A percentile compares a stretch with the other conserved stretches of the same genome.
Conservation (phyloP, 257 asterid species). For the Fraxinus excelsior region DNA sequence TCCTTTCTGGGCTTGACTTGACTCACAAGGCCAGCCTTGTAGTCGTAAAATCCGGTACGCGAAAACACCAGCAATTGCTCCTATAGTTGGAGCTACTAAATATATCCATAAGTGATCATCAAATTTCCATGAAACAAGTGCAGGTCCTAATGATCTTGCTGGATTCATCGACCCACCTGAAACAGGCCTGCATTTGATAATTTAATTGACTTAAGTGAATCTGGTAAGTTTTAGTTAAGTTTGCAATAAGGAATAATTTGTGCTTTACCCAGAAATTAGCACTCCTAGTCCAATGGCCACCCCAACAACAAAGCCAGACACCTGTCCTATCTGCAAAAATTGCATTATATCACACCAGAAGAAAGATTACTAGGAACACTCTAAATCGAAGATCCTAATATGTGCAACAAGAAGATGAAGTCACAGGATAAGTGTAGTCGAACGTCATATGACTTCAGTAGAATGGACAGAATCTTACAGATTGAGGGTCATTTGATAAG, state of each 20-base stretch:
- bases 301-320: slow-evolving; percentile 76
- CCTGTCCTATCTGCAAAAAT: slow-evolving; percentile 40
- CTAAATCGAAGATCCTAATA: background rate
- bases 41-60: slow-evolving; percentile 63
- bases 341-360: background rate
- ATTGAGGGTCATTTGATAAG: slow-evolving; percentile 43
- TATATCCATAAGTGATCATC: slow-evolving; percentile 70
- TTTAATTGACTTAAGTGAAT: background rate
- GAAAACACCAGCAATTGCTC: slow-evolving; percentile 66
- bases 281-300: slow-evolving; percentile 79
- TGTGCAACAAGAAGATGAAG: too few relatives aligned
- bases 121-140: slow-evolving; percentile 69
- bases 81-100: slow-evolving; percentile 68
- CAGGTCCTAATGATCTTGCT: slow-evolving; percentile 94
- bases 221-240: background rate
- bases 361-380: background rate
- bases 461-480: slow-evolving; percentile 41
- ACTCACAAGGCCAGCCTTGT: slow-evolving; percentile 75
- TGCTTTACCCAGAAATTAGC: slow-evolving; percentile 71
- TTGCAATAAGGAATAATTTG: background rate
- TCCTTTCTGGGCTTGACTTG: slow-evolving; percentile 15
- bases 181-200: slow-evolving; percentile 56
- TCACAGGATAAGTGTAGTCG: too few relatives aligned
- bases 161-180: slow-evolving; percentile 98
- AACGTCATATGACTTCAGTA: background rate